Evolutionary conservation across 2,329 filamentous ascomycete genomes (phyloP).

Genomic region (Cladobotryum protrusum): DNA sequence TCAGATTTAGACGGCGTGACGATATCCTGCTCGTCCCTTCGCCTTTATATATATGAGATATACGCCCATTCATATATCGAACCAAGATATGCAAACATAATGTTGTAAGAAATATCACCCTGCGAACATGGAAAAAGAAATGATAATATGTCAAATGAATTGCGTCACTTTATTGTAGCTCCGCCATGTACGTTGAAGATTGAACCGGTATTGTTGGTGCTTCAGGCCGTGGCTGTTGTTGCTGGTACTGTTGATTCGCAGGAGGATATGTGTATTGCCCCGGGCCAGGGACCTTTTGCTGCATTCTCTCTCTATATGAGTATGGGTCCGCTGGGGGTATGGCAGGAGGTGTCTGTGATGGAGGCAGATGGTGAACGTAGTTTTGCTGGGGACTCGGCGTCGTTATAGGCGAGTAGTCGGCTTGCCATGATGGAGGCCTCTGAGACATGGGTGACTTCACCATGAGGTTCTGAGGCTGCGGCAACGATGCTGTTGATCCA

Average conservation of each 20-base stretch:
- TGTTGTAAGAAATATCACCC: too few species aligned
- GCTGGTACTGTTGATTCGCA: too few species aligned
- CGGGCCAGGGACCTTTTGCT: too few species aligned
- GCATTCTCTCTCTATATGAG: too few species aligned
- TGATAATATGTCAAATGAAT: background rate
- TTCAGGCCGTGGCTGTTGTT: too few species aligned
- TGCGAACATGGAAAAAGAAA: background rate
- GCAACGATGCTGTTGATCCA: background rate
- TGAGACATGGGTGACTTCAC: conserved; percentile 3
- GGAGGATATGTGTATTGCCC: background rate
- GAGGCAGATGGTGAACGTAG: background rate
- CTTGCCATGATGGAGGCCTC: conserved; percentile 6
- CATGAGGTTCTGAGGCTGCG: background rate
- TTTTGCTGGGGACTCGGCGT: background rate
- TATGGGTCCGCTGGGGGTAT: too few species aligned
- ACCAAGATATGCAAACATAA: too few species aligned
- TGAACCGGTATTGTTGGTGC: too few species aligned
- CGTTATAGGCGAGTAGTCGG: background rate
- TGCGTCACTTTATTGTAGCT: background rate
- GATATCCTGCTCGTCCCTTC: too few species aligned
- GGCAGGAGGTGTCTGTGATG: background rate
- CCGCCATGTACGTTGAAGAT: background rate
- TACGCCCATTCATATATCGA: too few species aligned
- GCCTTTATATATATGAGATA: too few species aligned
- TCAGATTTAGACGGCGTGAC: too few species aligned